Conservation (phyloP, 768 basidiomycete genomes). For the Podaxis sp. region DNA sequence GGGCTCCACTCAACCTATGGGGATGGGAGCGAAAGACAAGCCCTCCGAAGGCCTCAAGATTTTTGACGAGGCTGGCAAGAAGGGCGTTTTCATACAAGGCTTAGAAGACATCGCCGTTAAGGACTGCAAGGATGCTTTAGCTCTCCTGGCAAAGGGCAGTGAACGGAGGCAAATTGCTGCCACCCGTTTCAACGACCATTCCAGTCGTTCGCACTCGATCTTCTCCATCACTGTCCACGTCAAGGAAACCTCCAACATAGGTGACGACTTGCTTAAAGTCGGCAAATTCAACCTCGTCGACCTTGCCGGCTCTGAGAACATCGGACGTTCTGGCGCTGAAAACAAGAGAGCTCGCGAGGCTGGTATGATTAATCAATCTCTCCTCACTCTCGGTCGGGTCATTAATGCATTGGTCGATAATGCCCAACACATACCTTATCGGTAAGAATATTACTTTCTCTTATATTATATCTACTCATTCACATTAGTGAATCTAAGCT, state of each 20-base stretch:
- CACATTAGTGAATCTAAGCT: slow-evolving; percentile 86
- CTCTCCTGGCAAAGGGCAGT: slow-evolving; percentile 84
- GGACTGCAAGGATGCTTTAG: slow-evolving; percentile 79
- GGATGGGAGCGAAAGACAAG: slow-evolving; percentile 58
- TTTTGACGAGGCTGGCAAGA: slow-evolving; percentile 80
- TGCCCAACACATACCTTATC: slow-evolving; percentile 90
- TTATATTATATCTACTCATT: slow-evolving; percentile 4
- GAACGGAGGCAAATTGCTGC: slow-evolving; percentile 90
- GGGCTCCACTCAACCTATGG: slow-evolving; percentile 77
- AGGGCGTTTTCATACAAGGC: slow-evolving; percentile 91
- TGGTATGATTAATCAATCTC: slow-evolving; percentile 97
- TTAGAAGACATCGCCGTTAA: slow-evolving; percentile 87
- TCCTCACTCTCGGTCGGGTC: slow-evolving; percentile 94
- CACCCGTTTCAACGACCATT: slow-evolving; percentile 97
- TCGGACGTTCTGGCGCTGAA: slow-evolving; percentile 93
- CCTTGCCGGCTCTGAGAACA: slow-evolving; percentile 96
- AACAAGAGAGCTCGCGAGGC: slow-evolving; percentile 95
- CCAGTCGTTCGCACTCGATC: slow-evolving; percentile 95
- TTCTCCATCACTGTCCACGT: slow-evolving; percentile 95
- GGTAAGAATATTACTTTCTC: slow-evolving; percentile 42
- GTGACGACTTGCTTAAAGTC: slow-evolving; percentile 87
- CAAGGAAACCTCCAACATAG: slow-evolving; percentile 74
- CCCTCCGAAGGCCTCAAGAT: slow-evolving; percentile 70
- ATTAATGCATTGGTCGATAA: slow-evolving; percentile 95
- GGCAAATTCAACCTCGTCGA: slow-evolving; percentile 98